Evolutionary conservation across 176 grass and related monocot species (phyloP), one percentile per base, ranked within the genome.

Genomic region (Oryza longistaminata): DNA sequence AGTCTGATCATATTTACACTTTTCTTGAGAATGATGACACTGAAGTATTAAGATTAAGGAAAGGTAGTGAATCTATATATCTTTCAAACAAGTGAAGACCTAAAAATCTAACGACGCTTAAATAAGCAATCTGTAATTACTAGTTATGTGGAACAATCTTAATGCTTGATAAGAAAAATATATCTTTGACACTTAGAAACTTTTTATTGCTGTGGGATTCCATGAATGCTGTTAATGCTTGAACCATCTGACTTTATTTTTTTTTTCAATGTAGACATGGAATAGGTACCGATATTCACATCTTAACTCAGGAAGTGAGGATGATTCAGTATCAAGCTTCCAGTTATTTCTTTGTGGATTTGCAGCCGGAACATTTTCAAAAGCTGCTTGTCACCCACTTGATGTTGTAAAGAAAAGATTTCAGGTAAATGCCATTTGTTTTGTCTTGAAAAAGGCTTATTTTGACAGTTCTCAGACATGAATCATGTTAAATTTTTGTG

Each of bases 361-460:
- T 83, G 88, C 87, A 82, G 96, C 96, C 66, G 93, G 93, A 88
- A 88, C 96, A 87, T 92, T 92, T 77, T 85, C 93, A 12, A 99
- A 99, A 78, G 88, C 81, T 79, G 78, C 90, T 15, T 99, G 96
- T 33, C 96, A 99, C 62, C 93, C 96, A 84, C 93, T 99, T 86
- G 96, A 99, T 89, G 93, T 99, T 74, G 96, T 96, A 42, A 99
- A 99, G 72, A 99, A 99, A 85, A 94, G 93, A 64, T 92, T 96
- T 61, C 96, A 99, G 93, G 96, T 99, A 83, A 89, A 48, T 71
- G 12, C 11, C 21, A 24, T 62, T 61, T 61, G 1, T 80, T 58
- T 66, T 77, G 55, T 33, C 11, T 82, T 62, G 19, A 83, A 37
- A 35, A 37, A 11, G 31, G 64, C n/a, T 68, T 45, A 40, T 79